Conservation (phyloP, 805 yeast species). For the Clavispora asparagi region DNA sequence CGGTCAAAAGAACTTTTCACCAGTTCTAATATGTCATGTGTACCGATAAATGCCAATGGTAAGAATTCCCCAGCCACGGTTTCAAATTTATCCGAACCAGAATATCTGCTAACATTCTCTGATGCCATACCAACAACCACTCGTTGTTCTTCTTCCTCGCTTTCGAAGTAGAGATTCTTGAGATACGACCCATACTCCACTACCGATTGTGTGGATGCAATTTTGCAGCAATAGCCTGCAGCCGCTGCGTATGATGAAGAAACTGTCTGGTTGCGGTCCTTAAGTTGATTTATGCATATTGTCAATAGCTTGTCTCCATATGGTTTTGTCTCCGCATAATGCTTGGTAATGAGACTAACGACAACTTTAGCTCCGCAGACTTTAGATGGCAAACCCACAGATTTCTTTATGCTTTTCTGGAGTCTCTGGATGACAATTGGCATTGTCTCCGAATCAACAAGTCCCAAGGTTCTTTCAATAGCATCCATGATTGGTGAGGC, state of each 20-base stretch:
- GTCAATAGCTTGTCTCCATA: constrained; percentile 62
- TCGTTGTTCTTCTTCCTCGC: constrained; percentile 38
- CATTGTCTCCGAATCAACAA: constrained; percentile 46
- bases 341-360: constrained; percentile 57
- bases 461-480: constrained; percentile 61
- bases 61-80: constrained; percentile 58
- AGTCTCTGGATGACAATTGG: constrained; percentile 46
- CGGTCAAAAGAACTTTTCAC: constrained; percentile 48
- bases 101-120: constrained; percentile 61
- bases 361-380: constrained; percentile 76
- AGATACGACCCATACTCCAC: constrained; percentile 51
- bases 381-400: constrained; percentile 89
- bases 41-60: constrained; percentile 77
- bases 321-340: constrained; percentile 38
- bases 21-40: constrained; percentile 51
- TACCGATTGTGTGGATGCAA: constrained; percentile 49
- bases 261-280: constrained; percentile 68
- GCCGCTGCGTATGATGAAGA: constrained; percentile 73
- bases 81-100: constrained; percentile 58
- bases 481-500: constrained; percentile 88
- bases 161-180: constrained; percentile 53
- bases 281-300: constrained; percentile 52
- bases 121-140: constrained; percentile 55
- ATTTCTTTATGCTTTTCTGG: constrained; percentile 51
- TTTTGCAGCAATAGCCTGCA: constrained; percentile 70